Evolutionary conservation across 352 stramenopile genomes (phyloP), one percentile per base, ranked within the genome.

Genomic region (Phytophthora constricta): DNA sequence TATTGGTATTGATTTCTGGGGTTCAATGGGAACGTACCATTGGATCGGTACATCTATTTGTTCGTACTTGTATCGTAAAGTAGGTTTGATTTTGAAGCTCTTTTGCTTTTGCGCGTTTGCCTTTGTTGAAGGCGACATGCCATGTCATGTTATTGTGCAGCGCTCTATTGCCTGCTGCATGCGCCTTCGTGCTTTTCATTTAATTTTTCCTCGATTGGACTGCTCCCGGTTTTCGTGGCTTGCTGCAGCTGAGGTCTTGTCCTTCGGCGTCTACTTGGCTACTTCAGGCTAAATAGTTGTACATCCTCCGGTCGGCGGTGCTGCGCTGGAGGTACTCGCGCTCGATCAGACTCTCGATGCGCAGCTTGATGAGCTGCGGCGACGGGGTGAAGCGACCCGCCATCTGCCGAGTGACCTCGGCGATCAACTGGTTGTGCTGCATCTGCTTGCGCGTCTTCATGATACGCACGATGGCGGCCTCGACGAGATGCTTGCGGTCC

Each of bases 331-430:
- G 80, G 79, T 99, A 99, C 76, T 99, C 98, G 53, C 98, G 89
- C 71, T 99, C 97, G 65, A 99, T 99, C 17, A 99, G 87, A 65
- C 91, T 98, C 78, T 99, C 98, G 59, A 99, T 98, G 41, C 98
- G 87, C 59, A 98, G 96, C 87, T 99, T 99, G 79, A 99, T 97
- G 58, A 99, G 93, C 58, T 98, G 88, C 4, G 95, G 95, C 20
- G 92, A 83, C 16, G 97, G 96, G 5, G 95, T 87, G 76, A 99
- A 99, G 48, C 96, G 90, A 22, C 94, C 76, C 14, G 76, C 78
- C 76, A 97, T 92, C 59, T 97, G 89, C 5, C 82, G 79, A 17
- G 90, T 95, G 20, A 98, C 82, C 74, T 98, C 95, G 20, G 84
- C 86, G 60, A 98, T 96, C 51, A 98, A 66, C 42, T 95, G 83